Evolutionary conservation across 1,284 basidiomycete species (phyloP).

Genomic region (Ceratobasidium sp.): DNA sequence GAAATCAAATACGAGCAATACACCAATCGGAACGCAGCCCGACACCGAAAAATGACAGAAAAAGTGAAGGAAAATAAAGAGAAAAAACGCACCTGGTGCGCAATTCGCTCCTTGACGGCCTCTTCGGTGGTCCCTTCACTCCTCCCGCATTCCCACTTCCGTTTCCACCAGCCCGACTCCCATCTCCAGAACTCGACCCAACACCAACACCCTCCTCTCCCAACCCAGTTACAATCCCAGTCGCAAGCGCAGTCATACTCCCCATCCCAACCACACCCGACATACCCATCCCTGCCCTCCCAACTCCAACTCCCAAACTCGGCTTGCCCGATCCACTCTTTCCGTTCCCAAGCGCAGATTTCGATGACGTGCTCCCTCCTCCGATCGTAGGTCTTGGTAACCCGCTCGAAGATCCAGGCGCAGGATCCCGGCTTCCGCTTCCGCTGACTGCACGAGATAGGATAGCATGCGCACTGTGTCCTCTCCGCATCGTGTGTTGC

Average conservation of each 20-base stretch:
- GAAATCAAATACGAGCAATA: neutral
- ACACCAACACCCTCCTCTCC: neutral
- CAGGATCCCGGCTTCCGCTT: no score
- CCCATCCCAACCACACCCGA: neutral
- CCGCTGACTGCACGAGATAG: neutral
- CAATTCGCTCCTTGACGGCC: slow-evolving; percentile 28
- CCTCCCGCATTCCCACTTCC: slow-evolving; percentile 11
- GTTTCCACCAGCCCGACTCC: no score
- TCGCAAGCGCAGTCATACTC: slow-evolving; percentile 26
- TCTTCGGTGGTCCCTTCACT: slow-evolving; percentile 17
- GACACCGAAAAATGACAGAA: neutral
- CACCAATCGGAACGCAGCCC: no score
- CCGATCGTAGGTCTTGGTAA: neutral
- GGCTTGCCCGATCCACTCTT: no score
- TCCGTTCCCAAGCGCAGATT: no score
- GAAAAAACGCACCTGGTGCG: slow-evolving; percentile 14
- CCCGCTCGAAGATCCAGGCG: neutral
- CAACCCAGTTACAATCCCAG: slow-evolving; percentile 8
- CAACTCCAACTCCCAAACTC: no score
- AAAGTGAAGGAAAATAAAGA: neutral
- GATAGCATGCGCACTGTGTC: slow-evolving; percentile 9
- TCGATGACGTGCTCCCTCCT: no score
- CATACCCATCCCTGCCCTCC: no score
- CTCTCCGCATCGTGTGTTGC: neutral
- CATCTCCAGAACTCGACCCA: neutral